Base-by-base conservation (phyloP, 2,329 filamentous ascomycete species). In the Eutypa lata region DNA sequence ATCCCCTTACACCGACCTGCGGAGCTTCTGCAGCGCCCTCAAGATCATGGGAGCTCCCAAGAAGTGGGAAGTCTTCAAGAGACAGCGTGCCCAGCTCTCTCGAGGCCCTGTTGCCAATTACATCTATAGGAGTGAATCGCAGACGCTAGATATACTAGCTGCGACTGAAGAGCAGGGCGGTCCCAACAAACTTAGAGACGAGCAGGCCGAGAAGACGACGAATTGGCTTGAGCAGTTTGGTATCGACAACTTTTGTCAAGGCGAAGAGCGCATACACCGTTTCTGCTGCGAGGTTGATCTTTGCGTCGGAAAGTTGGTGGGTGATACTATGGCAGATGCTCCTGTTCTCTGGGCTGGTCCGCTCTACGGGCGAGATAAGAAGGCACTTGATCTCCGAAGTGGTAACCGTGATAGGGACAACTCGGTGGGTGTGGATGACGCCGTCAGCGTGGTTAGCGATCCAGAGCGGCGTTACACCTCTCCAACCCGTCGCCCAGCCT, bases 281-380 rank as follows among this genome's bases (percentile, higher is more conserved):
- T 94, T 99, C 69, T 94, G 88, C 66, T 89, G 91, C 59, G 94
- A 97, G 68, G 82, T 97, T 26, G 89, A 93, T 62, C 88, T 84
- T 56, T 96, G 91, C 65, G 87, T 96, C 58, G 88, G 85, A 60
- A 91, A 91, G 66, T 77, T 97, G 7, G 87, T 96, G 28, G 91
- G 90, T 26, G 90, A 95, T 54, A 91, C 85, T 45, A 86, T 96
- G 56, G 78, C 89, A 55, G 90, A 96, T 37, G 90, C 89, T 0
- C 91, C 93, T 0, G 90, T 96, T 0, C 75, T 97, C 2, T 97
- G 91, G 91, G 91, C 91, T 0, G 97, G 91, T 65, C 89, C 95
- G 53, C 78, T 99, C 1, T 97, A 90, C 67, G 83, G 87, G 53
- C 82, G 89, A 21, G 92, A 97, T 62, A 87, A 88, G 56, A 77